These are phyloP conservation scores for Leptographium lundbergii DNA, from an alignment of 2,329 filamentous ascomycete species.

Conservation along the genomic window DNA sequence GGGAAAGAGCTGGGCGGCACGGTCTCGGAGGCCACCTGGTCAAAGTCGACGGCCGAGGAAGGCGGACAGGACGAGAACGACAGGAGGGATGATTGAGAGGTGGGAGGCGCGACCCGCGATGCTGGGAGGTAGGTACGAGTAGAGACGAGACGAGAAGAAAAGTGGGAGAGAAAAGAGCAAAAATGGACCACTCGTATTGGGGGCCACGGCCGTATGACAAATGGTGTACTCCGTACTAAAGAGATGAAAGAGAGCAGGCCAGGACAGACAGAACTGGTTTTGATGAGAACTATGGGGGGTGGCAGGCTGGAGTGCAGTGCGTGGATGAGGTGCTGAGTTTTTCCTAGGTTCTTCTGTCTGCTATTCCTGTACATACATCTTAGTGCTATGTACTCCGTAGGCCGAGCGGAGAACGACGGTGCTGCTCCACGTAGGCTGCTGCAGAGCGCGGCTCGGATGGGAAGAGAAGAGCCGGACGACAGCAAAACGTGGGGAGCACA, in stretches of 20 bases:
- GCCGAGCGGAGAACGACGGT: too few relatives aligned
- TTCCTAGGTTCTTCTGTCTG: too few relatives aligned
- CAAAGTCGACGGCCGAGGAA: background rate
- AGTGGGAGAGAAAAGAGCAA: background rate
- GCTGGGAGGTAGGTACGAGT: background rate
- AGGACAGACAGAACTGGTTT: background rate
- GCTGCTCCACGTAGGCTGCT: too few relatives aligned
- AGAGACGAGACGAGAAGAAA: background rate
- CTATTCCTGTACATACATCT: too few relatives aligned
- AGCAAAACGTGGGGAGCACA: too few relatives aligned
- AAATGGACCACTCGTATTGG: background rate
- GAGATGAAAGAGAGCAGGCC: background rate
- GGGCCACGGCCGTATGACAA: background rate
- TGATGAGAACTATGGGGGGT: background rate
- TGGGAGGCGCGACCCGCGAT: background rate
- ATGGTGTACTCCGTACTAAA: background rate
- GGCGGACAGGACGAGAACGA: background rate
- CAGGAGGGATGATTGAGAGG: background rate
- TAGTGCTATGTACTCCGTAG: too few relatives aligned
- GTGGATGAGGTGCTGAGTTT: too few relatives aligned
- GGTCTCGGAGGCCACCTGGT: background rate
- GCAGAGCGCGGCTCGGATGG: too few relatives aligned
- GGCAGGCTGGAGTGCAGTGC: too few relatives aligned
- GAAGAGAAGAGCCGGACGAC: too few relatives aligned
- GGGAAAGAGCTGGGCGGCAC: background rate